Conservation (phyloP, 108 stramenopile species). For the Pinguiococcus pyrenoidosus region DNA sequence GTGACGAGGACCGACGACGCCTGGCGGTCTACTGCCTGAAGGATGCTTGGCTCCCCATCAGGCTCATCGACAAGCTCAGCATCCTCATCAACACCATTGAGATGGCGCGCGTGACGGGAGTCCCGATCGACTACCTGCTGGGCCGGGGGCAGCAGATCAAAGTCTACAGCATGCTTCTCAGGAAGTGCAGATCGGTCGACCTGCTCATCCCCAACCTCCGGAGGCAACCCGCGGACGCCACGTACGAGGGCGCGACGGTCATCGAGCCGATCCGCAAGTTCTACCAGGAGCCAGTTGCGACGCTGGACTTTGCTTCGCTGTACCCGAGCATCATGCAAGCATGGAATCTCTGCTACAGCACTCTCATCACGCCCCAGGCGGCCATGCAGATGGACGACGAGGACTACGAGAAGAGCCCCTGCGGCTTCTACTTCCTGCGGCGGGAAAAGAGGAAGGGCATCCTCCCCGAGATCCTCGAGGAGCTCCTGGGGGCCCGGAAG, state of each 20-base stretch:
- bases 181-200: constrained; percentile 73
- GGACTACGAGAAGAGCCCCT: constrained; percentile 70
- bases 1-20: constrained; percentile 89
- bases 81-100: constrained; percentile 97
- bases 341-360: constrained; percentile 97
- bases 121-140: constrained; percentile 86
- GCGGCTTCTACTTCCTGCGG: constrained; percentile 32
- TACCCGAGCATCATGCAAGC: constrained; percentile 99
- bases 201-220: constrained; percentile 81
- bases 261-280: constrained; percentile 92
- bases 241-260: constrained; percentile 96
- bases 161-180: constrained; percentile 91
- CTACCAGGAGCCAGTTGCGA: constrained; percentile 94
- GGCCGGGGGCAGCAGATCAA: constrained; percentile 98
- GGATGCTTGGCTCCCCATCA: constrained; percentile 85
- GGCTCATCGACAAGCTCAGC: constrained; percentile 91
- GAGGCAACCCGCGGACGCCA: constrained; percentile 51
- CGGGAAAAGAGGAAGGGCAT: constrained; percentile 70
- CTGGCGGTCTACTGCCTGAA: constrained; percentile 97
- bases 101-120: constrained; percentile 98
- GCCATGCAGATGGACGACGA: constrained; percentile 55
- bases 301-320: constrained; percentile 97
- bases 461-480: constrained; percentile 86
- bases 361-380: constrained; percentile 55
- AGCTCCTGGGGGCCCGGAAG: constrained; percentile 77